Percentiles rank a stretch among this genome's conserved stretches.
Conservation (phyloP, 2,329 filamentous ascomycete species). For the Apiospora hydei region DNA sequence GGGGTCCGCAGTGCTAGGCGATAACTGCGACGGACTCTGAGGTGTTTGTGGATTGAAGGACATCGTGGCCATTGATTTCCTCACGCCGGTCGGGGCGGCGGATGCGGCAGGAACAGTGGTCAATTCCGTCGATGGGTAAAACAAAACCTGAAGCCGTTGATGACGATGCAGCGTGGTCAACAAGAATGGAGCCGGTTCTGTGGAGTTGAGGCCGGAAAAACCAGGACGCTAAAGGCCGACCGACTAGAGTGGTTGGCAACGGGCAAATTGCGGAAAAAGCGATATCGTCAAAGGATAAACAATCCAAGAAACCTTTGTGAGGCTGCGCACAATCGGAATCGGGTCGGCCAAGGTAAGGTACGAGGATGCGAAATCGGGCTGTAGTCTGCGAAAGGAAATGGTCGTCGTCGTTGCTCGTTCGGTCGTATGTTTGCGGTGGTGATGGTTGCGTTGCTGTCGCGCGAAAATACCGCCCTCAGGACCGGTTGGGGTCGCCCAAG, state of each 20-base stretch:
- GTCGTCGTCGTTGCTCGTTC: constrained; percentile 17
- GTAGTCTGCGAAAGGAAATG: not conserved
- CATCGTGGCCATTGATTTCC: constrained; percentile 58
- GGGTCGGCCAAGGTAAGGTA: not conserved
- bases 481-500: constrained; percentile 24
- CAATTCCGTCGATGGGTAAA: constrained; percentile 14
- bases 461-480: constrained; percentile 22
- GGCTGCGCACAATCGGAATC: constrained; percentile 5
- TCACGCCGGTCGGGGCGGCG: constrained; percentile 26
- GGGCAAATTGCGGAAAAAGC: constrained; percentile 18
- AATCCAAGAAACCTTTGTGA: constrained; percentile 17
- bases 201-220: constrained; percentile 24
- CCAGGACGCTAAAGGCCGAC: constrained; percentile 24
- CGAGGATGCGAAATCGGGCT: constrained; percentile 1
- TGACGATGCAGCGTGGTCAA: constrained; percentile 22
- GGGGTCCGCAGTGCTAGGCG: constrained; percentile 61
- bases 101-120: constrained; percentile 9
- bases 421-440: constrained; percentile 20
- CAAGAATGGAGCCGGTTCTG: constrained; percentile 17
- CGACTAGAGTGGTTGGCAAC: constrained; percentile 22
- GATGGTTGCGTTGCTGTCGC: constrained; percentile 20
- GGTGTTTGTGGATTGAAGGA: constrained; percentile 73
- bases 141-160: constrained; percentile 19
- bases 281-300: constrained; percentile 22
- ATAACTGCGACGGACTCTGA: constrained; percentile 71